Evolutionary conservation across 176 grass and related monocot species (phyloP), one percentile per base, ranked within the genome.

Genomic region (Eremochloa ophiuroides): DNA sequence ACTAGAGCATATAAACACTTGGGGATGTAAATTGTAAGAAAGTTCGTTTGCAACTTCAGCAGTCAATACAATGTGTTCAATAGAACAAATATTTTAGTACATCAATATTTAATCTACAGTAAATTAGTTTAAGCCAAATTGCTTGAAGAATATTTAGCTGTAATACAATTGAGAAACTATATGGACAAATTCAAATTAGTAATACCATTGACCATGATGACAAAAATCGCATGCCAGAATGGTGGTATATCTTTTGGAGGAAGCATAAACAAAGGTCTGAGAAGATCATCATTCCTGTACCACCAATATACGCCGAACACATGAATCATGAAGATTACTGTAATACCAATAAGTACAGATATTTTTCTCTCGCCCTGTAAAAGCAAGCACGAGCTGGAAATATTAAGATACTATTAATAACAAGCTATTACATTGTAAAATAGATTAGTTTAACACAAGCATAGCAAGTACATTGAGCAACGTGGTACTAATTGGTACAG

Each of bases 171-270:
- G 43, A 74, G 4, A 73, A 70, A 58, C 25, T 53, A 81, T 8
- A 37, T 6, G 5, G 47, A 46, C 34, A 79, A 84, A 82, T 74
- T 84, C 46, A 71, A 59, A 51, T 62, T 61, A 70, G 46, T n/a
- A 84, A 61, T 95, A 99, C 96, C 96, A 61, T 99, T 99, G 59
- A 99, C 82, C 91, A 99, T 91, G 88, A 99, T 99, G 80, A 99
- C 93, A 75, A 99, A 99, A 81, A 99, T 88, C 42, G 87, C 93
- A 82, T 99, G 96, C 96, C 96, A 99, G 63, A 99, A 99, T 55
- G 96, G 93, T 71, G 91, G 96, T 89, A 99, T 90, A 83, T 93
- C 86, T 90, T 95, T 93, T 37, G 96, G 93, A 80, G 96, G 91
- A 79, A 99, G 90, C 93, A 99, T 93, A 71, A 99, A 86, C 69